Conservation (phyloP, 1,284 basidiomycete genomes). For the Marasmius oreades region DNA sequence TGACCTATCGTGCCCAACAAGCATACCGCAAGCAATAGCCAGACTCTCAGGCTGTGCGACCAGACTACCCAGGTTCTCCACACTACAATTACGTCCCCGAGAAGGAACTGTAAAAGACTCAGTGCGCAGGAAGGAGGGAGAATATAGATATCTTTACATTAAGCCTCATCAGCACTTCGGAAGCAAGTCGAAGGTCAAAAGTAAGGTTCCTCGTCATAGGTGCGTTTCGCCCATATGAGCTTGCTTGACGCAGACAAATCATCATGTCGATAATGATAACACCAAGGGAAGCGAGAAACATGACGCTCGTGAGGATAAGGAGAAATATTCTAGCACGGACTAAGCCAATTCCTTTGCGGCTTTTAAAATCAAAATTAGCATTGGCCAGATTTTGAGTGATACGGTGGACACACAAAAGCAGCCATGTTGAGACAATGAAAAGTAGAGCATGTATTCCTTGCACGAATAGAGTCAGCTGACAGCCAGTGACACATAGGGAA, state of each 20-base stretch:
- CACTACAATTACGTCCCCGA: conserved; percentile 10
- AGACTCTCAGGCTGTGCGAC: conserved; percentile 1
- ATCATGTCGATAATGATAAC: conserved; percentile 12
- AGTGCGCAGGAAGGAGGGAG: not conserved
- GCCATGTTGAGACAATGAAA: conserved; percentile 9
- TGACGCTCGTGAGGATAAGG: conserved; percentile 5
- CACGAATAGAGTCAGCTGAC: not conserved
- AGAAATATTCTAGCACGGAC: conserved; percentile 5
- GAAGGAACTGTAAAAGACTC: conserved; percentile 2
- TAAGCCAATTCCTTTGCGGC: conserved; percentile 6
- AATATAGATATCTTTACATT: not conserved
- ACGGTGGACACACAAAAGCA: conserved; percentile 6
- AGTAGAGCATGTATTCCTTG: conserved; percentile 8
- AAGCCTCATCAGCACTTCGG: conserved; percentile 9
- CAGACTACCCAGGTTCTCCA: conserved; percentile 11
- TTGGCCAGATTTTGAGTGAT: too few relatives aligned
- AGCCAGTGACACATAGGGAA: not conserved
- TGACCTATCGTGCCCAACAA: conserved; percentile 10
- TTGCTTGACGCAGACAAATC: conserved; percentile 8
- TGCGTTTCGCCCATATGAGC: conserved; percentile 3
- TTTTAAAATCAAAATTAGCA: not conserved
- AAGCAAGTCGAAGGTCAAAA: conserved; percentile 6
- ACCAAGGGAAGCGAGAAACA: conserved; percentile 10
- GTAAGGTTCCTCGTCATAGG: conserved; percentile 5
- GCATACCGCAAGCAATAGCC: conserved; percentile 1